Conservation (phyloP, 164 flowering plant species). For the Magnolia sinica region DNA sequence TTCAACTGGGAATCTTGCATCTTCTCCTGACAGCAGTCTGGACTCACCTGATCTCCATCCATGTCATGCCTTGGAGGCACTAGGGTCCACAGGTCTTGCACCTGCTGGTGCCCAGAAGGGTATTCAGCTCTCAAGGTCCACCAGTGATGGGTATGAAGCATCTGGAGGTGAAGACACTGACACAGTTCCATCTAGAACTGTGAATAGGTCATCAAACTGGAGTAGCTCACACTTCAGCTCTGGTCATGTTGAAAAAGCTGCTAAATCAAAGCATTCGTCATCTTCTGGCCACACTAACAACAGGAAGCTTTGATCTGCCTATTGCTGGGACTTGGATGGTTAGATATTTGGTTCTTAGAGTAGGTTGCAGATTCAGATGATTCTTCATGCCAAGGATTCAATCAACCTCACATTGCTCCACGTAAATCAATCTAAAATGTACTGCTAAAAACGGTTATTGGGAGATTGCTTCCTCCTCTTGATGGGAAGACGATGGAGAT, state of each 20-base stretch:
- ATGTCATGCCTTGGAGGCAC: conserved; percentile 61
- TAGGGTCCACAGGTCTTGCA: conserved; percentile 40
- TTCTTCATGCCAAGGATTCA: conserved; percentile 1
- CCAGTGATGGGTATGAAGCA: conserved; percentile 94
- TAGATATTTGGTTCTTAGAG: too few species aligned
- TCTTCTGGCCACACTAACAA: conserved; percentile 37
- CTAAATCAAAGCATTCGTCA: conserved; percentile 36
- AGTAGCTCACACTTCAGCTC: conserved; percentile 46
- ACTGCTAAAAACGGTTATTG: not conserved
- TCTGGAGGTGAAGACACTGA: conserved; percentile 99
- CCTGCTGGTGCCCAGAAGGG: conserved; percentile 34
- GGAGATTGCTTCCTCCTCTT: not conserved
- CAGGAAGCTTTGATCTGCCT: conserved; percentile 30
- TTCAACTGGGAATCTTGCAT: conserved; percentile 42
- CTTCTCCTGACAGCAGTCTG: conserved; percentile 92
- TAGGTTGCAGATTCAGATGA: not conserved
- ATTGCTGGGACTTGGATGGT: not conserved
- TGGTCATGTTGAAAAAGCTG: conserved; percentile 34
- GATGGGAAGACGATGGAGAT: not conserved
- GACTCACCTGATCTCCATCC: conserved; percentile 87
- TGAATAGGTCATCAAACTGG: conserved; percentile 65
- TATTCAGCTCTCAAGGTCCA: conserved; percentile 68
- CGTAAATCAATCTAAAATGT: not conserved
- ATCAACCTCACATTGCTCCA: not conserved
- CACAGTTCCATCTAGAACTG: conserved; percentile 52